phyloP scores from a whole-genome alignment of 1,284 basidiomycete genomes.

The Boletellus dicymbophilus region DNA sequence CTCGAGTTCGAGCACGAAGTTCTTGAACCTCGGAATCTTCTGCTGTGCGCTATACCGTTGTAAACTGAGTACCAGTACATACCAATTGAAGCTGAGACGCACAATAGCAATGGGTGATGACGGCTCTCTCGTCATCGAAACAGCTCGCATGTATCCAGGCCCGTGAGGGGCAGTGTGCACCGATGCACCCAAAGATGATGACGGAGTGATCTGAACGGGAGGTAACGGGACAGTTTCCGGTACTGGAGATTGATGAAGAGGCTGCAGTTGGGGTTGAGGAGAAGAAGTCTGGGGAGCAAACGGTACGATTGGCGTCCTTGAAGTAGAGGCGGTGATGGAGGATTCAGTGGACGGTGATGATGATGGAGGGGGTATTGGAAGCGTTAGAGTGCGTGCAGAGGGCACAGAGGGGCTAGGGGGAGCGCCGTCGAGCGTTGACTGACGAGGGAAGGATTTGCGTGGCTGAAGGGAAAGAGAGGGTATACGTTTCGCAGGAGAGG shows the following conservation, averaged over 20 bases:
- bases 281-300: constrained; percentile 18
- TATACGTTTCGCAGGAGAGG: constrained; percentile 43
- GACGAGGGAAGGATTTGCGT: constrained; percentile 34
- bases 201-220: constrained; percentile 15
- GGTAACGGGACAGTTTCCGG: constrained; percentile 9
- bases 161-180: constrained; percentile 1
- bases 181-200: constrained; percentile 18
- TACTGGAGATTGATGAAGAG: constrained; percentile 16
- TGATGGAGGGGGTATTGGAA: constrained; percentile 12
- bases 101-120: constrained; percentile 28
- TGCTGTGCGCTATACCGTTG: constrained; percentile 22
- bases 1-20: constrained; percentile 79
- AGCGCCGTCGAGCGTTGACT: constrained; percentile 28
- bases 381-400: constrained; percentile 13
- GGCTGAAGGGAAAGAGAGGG: constrained; percentile 37
- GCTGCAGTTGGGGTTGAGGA: constrained; percentile 14
- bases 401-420: constrained; percentile 26
- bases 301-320: constrained; percentile 11
- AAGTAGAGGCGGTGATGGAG: background rate
- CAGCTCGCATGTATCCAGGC: constrained; percentile 19
- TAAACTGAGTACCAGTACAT: constrained; percentile 20
- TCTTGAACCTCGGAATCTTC: constrained; percentile 74
- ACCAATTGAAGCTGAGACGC: constrained; percentile 27
- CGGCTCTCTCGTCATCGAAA: constrained; percentile 25
- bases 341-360: constrained; percentile 18